Percentiles rank a stretch among this genome's conserved stretches.
phyloP scores from a whole-genome alignment of 495 filamentous ascomycete species.

The Penicillium lagena region DNA sequence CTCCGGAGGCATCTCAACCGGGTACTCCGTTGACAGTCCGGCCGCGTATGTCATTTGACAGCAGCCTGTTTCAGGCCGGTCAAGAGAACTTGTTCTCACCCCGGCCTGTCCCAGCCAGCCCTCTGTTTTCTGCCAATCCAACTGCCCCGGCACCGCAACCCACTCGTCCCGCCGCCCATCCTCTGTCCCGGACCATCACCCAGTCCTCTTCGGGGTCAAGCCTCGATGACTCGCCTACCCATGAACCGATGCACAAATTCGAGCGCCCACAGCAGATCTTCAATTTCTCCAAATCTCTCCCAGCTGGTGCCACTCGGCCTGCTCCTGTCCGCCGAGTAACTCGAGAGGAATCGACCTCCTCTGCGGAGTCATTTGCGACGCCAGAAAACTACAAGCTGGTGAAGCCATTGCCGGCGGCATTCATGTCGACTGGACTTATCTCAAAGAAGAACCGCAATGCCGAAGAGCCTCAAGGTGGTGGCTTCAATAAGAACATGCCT shows the following conservation, averaged over 20 bases:
- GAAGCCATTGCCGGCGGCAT: constrained; percentile 78
- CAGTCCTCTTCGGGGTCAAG: constrained; percentile 80
- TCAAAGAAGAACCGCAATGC: constrained; percentile 71
- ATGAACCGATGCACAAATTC: constrained; percentile 50
- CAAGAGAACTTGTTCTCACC: constrained; percentile 49
- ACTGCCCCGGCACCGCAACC: constrained; percentile 16
- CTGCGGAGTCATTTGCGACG: constrained; percentile 59
- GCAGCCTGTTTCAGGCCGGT: constrained; percentile 52
- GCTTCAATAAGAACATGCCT: constrained; percentile 52
- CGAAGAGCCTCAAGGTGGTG: constrained; percentile 37
- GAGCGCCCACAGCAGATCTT: constrained; percentile 46
- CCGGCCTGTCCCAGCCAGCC: constrained; percentile 32
- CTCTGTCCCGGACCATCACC: constrained; percentile 76
- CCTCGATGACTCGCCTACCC: constrained; percentile 69
- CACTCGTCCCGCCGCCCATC: constrained; percentile 55
- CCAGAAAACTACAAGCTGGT: constrained; percentile 78
- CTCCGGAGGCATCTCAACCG: constrained; percentile 20
- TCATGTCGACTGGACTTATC: constrained; percentile 89
- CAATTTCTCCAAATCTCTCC: constrained; percentile 77
- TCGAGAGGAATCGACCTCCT: constrained; percentile 38
- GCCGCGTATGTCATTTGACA: constrained; percentile 71
- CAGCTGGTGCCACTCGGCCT: constrained; percentile 57
- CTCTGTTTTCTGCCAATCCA: neutral
- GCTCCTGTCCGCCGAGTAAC: constrained; percentile 25
- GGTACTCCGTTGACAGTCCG: constrained; percentile 41